Conservation (phyloP, 2,329 filamentous ascomycete species). For the Ceratocystis alfenasii region DNA sequence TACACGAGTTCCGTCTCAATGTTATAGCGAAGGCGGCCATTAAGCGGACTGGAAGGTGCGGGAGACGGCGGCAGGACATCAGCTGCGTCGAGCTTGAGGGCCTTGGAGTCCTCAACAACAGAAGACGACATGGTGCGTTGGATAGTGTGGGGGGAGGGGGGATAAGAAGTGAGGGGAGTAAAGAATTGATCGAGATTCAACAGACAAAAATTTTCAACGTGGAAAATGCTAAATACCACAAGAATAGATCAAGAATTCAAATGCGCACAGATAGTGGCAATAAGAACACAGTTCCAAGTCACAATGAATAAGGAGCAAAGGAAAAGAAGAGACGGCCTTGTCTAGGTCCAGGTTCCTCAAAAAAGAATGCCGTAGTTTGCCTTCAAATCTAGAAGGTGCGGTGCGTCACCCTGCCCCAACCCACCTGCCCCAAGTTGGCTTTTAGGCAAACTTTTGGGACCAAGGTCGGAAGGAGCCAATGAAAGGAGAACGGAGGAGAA, state of each 20-base stretch:
- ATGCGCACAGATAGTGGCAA: no score
- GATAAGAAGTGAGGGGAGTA: not conserved
- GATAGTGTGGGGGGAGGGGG: not conserved
- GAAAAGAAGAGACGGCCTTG: not conserved
- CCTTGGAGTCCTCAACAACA: conserved; percentile 30
- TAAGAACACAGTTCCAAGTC: not conserved
- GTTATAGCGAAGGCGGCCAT: conserved; percentile 71
- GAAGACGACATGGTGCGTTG: conserved; percentile 22
- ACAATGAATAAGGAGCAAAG: not conserved
- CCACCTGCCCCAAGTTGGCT: not conserved
- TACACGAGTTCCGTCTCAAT: conserved; percentile 94
- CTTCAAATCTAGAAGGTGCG: not conserved
- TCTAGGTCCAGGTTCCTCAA: not conserved
- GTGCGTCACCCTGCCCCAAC: not conserved
- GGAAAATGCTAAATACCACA: not conserved
- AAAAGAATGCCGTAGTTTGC: not conserved
- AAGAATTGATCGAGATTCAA: not conserved
- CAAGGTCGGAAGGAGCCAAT: not conserved
- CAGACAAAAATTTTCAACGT: not conserved
- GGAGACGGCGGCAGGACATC: conserved; percentile 82
- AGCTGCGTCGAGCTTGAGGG: conserved; percentile 49
- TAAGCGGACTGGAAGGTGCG: conserved; percentile 78
- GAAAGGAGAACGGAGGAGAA: not conserved
- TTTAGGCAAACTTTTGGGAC: conserved; percentile 1
- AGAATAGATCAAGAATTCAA: no score